phyloP scores from a whole-genome alignment of 345 rosid genomes.

The Trapa incisa region DNA sequence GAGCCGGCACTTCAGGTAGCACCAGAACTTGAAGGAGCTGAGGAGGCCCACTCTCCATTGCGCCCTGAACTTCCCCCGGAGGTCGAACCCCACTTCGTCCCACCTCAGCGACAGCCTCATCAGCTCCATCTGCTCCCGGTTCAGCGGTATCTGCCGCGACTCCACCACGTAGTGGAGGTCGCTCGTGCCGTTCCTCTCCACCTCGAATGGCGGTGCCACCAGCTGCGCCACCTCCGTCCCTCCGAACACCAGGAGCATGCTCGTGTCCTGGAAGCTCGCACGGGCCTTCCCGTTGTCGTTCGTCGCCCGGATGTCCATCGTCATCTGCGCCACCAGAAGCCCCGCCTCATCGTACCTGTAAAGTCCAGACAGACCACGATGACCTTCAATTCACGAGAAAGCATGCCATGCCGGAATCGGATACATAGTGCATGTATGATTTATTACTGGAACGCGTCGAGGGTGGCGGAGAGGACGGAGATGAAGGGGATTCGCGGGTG shows the following conservation, averaged over 20 bases:
- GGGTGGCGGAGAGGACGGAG: slow-evolving; percentile 42
- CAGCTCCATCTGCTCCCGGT: slow-evolving; percentile 22
- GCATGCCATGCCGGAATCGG: too few relatives aligned
- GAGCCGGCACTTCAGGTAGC: slow-evolving; percentile 49
- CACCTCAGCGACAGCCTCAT: slow-evolving; percentile 30
- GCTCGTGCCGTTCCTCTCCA: slow-evolving; percentile 31
- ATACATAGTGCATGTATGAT: too few relatives aligned
- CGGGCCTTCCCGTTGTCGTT: slow-evolving; percentile 67
- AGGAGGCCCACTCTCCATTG: slow-evolving; percentile 61
- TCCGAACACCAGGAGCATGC: slow-evolving; percentile 30
- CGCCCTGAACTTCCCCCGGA: slow-evolving; percentile 50
- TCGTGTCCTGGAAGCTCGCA: slow-evolving; percentile 35
- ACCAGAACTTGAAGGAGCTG: slow-evolving; percentile 45
- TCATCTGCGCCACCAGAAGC: slow-evolving; percentile 45
- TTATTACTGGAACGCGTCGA: slow-evolving; percentile 27
- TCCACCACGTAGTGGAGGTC: slow-evolving; percentile 34
- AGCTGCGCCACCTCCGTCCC: slow-evolving; percentile 35
- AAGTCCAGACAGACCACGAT: too few relatives aligned
- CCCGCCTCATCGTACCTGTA: slow-evolving; percentile 21
- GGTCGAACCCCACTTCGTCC: slow-evolving; percentile 39
- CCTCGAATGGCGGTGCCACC: slow-evolving; percentile 42
- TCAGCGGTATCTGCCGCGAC: slow-evolving; percentile 53
- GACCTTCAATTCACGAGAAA: too few relatives aligned
- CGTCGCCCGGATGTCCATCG: slow-evolving; percentile 35
- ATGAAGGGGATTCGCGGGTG: slow-evolving; percentile 74